These are phyloP conservation scores for Boechera stricta DNA, from an alignment of 345 rosid genomes.

Conservation along the genomic window DNA sequence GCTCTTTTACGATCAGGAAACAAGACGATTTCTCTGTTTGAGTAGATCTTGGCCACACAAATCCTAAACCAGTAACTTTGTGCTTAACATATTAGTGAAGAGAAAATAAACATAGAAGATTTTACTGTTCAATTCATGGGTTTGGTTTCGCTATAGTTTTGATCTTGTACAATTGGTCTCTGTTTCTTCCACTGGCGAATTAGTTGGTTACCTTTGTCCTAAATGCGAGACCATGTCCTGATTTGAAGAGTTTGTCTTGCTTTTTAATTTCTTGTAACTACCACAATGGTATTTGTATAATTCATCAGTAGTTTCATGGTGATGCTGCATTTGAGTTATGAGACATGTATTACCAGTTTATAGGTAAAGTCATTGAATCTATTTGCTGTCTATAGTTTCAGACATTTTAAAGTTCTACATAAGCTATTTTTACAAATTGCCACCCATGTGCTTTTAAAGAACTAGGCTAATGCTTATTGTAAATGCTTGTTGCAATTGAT, in stretches of 20 bases:
- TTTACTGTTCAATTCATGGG: neutral
- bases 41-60: slow-evolving; percentile 21
- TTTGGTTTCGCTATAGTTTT: neutral
- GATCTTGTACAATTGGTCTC: neutral
- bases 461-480: neutral
- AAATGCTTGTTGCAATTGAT: slow-evolving; percentile 18
- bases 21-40: neutral
- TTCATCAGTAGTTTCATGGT: slow-evolving; percentile 16
- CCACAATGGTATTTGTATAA: neutral
- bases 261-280: neutral
- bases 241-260: neutral
- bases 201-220: neutral
- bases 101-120: neutral
- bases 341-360: slow-evolving; percentile 2
- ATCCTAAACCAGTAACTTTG: neutral
- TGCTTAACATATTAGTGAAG: slow-evolving; percentile 6
- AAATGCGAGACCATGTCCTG: neutral
- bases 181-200: no score
- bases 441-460: neutral
- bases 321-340: slow-evolving; percentile 23
- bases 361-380: neutral
- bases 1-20: slow-evolving; percentile 1
- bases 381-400: slow-evolving; percentile 19
- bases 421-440: neutral
- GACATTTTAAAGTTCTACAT: slow-evolving; percentile 2